Percentiles rank a stretch among this genome's conserved stretches.
Evolutionary conservation across 257 asterid genomes (phyloP).

Genomic region (Thymus quinquecostatus): DNA sequence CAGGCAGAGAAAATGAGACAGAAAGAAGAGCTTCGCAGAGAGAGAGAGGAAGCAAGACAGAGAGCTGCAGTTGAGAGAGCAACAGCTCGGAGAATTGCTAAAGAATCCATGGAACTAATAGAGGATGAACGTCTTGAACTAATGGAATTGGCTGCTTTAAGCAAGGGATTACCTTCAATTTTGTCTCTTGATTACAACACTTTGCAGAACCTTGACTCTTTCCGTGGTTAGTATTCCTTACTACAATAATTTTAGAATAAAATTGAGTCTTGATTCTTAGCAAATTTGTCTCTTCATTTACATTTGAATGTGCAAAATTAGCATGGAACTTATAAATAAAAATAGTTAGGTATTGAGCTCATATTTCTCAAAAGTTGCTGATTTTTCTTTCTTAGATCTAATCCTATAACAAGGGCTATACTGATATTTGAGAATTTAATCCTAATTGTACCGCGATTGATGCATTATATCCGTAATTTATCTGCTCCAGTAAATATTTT

Average conservation of each 20-base stretch:
- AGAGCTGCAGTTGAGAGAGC: conserved; percentile 95
- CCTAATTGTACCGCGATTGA: neutral
- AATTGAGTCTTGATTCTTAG: conserved; percentile 15
- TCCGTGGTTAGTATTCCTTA: conserved; percentile 71
- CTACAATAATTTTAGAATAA: neutral
- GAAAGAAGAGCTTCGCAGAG: conserved; percentile 85
- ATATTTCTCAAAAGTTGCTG: neutral
- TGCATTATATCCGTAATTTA: neutral
- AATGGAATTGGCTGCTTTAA: conserved; percentile 94
- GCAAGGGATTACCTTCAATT: conserved; percentile 85
- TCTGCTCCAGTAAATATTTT: conserved; percentile 7
- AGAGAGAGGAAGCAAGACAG: conserved; percentile 83
- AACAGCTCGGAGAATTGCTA: conserved; percentile 86
- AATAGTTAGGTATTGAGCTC: no score
- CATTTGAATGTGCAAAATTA: no score
- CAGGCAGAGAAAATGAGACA: conserved; percentile 95
- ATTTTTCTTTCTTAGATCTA: neutral
- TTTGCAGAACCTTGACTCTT: conserved; percentile 82
- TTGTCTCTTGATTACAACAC: conserved; percentile 85
- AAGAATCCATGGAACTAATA: conserved; percentile 92
- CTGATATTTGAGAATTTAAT: neutral
- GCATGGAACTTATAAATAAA: no score
- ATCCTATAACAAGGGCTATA: neutral
- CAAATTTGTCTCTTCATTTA: conserved; percentile 58
- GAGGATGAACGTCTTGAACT: conserved; percentile 98